Evolutionary conservation across 768 basidiomycete genomes (phyloP), one percentile per base, ranked within the genome.

Genomic region (Gyrodon lividus): DNA sequence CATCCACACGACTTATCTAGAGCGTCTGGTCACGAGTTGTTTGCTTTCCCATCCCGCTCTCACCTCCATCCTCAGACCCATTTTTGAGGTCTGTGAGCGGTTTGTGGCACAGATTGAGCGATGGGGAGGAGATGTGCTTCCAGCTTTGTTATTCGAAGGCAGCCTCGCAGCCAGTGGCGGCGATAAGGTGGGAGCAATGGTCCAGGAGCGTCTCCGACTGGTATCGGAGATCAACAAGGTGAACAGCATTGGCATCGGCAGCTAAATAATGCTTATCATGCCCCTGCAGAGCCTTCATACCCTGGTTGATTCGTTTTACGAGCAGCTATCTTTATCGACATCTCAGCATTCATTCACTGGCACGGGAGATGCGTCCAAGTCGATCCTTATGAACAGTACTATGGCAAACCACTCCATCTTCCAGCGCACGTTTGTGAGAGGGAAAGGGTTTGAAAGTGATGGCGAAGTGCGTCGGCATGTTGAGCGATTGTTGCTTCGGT

Each of bases 91-190:
- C 8, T 95, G 92, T 65, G 92, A 91, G 63, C 78, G 84, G 8
- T 91, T 96, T 63, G 87, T 86, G n/a, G 91, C 83, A 6, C 84
- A 92, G 56, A 81, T 95, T 0, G 93, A 95, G 68, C 74, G 92
- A 46, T 97, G 93, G 93, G 92, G 91, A 12, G 92, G 92, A 0
- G 91, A 95, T 63, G 82, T 95, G 8, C 72, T 95, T 2, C 93
- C 93, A 12, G 89, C 86, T 0, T 73, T 95, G 41, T 68, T 95
- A 35, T 86, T 84, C 55, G 92, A 93, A 64, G 90, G 89, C 13
- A 90, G 87, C 62, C 61, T 92, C 44, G 75, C 74, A 24, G 64
- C 60, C 0, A 77, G 80, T 6, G 79, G 72, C 5, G 74, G 75
- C 19, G 81, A 80, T 48, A 75, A 77, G 57, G 82, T 90, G 6